A percentile compares a stretch with the other conserved stretches of the same genome.
Evolutionary conservation across 106 monocot species (phyloP).

Genomic region (Allium fistulosum): DNA sequence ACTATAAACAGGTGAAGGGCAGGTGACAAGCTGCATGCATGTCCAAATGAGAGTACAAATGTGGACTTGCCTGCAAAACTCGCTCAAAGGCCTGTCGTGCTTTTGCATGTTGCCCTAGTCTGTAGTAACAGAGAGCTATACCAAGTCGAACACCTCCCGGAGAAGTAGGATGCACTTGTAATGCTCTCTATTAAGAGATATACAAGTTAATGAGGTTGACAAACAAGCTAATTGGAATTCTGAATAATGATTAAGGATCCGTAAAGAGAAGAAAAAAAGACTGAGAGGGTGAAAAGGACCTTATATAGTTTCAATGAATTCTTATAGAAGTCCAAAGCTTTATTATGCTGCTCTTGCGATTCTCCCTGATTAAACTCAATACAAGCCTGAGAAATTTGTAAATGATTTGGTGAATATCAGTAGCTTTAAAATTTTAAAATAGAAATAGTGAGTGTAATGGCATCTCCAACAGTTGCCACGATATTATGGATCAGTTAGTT

Average conservation of each 20-base stretch:
- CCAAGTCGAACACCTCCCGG: constrained; percentile 85
- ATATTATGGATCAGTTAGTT: no score
- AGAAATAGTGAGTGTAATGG: no score
- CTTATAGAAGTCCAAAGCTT: constrained; percentile 71
- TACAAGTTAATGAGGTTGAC: constrained; percentile 3
- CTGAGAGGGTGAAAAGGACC: constrained; percentile 22
- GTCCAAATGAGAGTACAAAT: not conserved
- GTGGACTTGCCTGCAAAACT: constrained; percentile 66
- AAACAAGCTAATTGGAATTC: not conserved
- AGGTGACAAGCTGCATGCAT: not conserved
- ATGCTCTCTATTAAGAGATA: constrained; percentile 48
- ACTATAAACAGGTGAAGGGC: not conserved
- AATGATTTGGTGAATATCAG: no score
- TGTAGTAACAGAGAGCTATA: constrained; percentile 80
- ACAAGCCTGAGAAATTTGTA: constrained; percentile 48
- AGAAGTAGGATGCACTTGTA: constrained; percentile 56
- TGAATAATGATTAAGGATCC: not conserved
- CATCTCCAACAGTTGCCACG: no score
- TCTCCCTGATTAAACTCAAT: constrained; percentile 73
- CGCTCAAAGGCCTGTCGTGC: constrained; percentile 85
- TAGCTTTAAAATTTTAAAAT: not conserved
- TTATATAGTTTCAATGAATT: constrained; percentile 70
- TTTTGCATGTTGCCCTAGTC: constrained; percentile 84
- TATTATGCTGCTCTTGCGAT: constrained; percentile 35
- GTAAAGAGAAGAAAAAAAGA: no score